phyloP scores from a whole-genome alignment of 345 rosid species.

The Erysimum cheiranthoides region DNA sequence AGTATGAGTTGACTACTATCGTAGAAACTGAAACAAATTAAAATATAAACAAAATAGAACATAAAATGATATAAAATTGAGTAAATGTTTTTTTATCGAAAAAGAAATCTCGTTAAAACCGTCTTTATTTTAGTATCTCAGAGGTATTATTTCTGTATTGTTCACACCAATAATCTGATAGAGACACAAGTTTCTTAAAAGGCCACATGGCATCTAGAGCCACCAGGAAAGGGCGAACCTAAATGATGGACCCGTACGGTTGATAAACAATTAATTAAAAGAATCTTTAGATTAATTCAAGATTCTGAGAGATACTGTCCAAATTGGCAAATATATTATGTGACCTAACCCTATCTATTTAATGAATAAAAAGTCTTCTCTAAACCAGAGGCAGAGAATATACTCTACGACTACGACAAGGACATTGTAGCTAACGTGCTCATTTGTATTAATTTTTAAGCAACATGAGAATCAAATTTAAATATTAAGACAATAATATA shows the following conservation, averaged over 20 bases:
- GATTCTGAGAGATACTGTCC: slow-evolving; percentile 40
- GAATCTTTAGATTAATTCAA: slow-evolving; percentile 39
- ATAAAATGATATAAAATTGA: not conserved
- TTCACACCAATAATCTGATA: slow-evolving; percentile 1
- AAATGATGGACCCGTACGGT: slow-evolving; percentile 14
- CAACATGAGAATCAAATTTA: slow-evolving; percentile 29
- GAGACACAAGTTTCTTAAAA: not conserved
- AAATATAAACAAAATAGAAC: not conserved
- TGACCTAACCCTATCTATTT: slow-evolving; percentile 38
- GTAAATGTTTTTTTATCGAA: not conserved
- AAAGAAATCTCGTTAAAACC: not conserved
- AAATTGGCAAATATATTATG: slow-evolving; percentile 27
- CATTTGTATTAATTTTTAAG: slow-evolving; percentile 30
- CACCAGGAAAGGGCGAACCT: slow-evolving; percentile 26
- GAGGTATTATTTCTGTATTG: not conserved
- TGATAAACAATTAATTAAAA: slow-evolving; percentile 18
- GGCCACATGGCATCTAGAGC: slow-evolving; percentile 29
- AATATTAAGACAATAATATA: slow-evolving; percentile 6
- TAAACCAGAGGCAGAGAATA: slow-evolving; percentile 39
- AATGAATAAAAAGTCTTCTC: slow-evolving; percentile 36
- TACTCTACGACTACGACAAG: slow-evolving; percentile 41
- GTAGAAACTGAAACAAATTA: not conserved
- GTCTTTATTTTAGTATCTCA: not conserved
- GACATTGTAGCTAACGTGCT: slow-evolving; percentile 42
- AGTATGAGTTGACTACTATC: not conserved